These are phyloP conservation scores for Acmispon strigosus DNA, from an alignment of 306 rosid genomes.

Conservation along the genomic window DNA sequence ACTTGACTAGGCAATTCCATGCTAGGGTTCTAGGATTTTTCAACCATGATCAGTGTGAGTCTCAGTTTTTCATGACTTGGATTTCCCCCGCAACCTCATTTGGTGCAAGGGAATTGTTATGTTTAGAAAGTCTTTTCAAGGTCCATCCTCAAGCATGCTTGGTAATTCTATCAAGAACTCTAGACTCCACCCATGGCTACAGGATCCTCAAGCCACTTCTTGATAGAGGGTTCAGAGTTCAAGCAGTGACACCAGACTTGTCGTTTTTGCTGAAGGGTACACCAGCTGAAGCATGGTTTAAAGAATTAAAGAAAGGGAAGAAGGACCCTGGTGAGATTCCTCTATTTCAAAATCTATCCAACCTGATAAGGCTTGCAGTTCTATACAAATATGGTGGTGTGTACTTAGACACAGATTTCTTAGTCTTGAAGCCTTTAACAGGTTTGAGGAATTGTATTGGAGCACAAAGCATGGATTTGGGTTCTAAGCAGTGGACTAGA, in stretches of 20 bases:
- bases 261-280: constrained; percentile 46
- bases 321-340: constrained; percentile 84
- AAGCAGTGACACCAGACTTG: constrained; percentile 56
- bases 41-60: constrained; percentile 32
- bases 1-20: constrained; percentile 34
- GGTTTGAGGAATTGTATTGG: constrained; percentile 65
- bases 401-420: constrained; percentile 66
- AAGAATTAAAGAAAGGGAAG: constrained; percentile 50
- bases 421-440: constrained; percentile 42
- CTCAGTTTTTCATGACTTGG: constrained; percentile 69
- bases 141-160: constrained; percentile 64
- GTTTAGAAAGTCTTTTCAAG: constrained; percentile 52
- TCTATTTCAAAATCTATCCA: constrained; percentile 66
- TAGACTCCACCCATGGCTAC: constrained; percentile 47
- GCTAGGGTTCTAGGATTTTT: constrained; percentile 36
- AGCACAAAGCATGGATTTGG: constrained; percentile 54
- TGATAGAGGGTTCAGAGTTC: constrained; percentile 50
- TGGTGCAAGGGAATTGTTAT: constrained; percentile 42
- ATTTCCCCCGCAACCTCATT: constrained; percentile 40
- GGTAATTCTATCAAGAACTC: constrained; percentile 54
- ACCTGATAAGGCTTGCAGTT: constrained; percentile 57
- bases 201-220: constrained; percentile 50
- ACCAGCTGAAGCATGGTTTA: constrained; percentile 50
- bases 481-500: constrained; percentile 53
- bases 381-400: constrained; percentile 73